phyloP scores from a whole-genome alignment of 495 filamentous ascomycete genomes.

The Delitschia confertaspora region DNA sequence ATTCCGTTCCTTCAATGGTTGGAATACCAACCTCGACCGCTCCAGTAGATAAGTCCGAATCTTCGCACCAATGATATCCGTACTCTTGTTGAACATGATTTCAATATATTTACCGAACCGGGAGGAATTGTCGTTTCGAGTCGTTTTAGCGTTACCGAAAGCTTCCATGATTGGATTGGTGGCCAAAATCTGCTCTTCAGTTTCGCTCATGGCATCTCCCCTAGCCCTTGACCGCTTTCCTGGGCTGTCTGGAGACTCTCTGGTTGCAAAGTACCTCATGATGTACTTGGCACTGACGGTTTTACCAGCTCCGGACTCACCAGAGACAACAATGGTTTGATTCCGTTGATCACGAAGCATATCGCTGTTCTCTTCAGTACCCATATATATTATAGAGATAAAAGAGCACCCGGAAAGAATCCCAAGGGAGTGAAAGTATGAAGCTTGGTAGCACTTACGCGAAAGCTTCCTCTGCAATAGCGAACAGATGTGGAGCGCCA shows the following conservation, averaged over 20 bases:
- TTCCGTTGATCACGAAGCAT: slow-evolving; percentile 95
- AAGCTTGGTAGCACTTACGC: slow-evolving; percentile 60
- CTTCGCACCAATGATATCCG: slow-evolving; percentile 95
- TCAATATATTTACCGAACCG: slow-evolving; percentile 99
- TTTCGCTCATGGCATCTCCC: slow-evolving; percentile 89
- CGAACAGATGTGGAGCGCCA: slow-evolving; percentile 95
- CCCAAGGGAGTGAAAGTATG: no score
- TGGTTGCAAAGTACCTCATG: slow-evolving; percentile 98
- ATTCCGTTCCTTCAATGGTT: slow-evolving; percentile 93
- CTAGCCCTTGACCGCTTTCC: slow-evolving; percentile 68
- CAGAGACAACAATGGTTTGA: slow-evolving; percentile 97
- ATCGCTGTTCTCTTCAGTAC: slow-evolving; percentile 50
- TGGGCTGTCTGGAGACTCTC: slow-evolving; percentile 86
- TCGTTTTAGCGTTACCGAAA: slow-evolving; percentile 98
- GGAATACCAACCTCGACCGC: slow-evolving; percentile 94
- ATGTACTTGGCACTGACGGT: slow-evolving; percentile 99
- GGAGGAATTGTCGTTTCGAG: slow-evolving; percentile 97
- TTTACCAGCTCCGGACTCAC: slow-evolving; percentile 96
- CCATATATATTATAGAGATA: background rate
- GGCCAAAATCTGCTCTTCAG: slow-evolving; percentile 93
- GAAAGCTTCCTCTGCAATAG: slow-evolving; percentile 98
- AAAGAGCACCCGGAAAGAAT: background rate
- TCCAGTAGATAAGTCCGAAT: slow-evolving; percentile 94
- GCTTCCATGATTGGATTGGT: slow-evolving; percentile 99
- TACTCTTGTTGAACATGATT: slow-evolving; percentile 94